Conservation (phyloP, 2,329 filamentous ascomycete species). For the Botrytis porri region DNA sequence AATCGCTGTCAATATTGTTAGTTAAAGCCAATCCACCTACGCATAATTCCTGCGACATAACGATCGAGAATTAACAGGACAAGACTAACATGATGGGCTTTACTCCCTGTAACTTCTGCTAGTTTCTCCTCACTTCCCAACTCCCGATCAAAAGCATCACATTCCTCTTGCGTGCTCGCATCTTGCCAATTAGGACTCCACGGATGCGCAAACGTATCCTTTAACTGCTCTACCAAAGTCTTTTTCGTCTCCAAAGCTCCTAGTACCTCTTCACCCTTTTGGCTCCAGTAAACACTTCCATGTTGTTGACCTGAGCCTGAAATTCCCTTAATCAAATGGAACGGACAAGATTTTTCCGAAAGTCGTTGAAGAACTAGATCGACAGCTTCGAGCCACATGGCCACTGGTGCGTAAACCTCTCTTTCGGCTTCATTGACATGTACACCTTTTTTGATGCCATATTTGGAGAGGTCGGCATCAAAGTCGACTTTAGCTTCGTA, state of each 20-base stretch:
- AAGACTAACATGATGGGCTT: conserved; percentile 82
- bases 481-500: conserved; percentile 93
- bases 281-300: conserved; percentile 91
- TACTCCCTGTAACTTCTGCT: conserved; percentile 80
- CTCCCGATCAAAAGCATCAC: conserved; percentile 76
- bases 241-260: conserved; percentile 56
- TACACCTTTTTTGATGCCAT: conserved; percentile 85
- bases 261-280: conserved; percentile 64
- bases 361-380: conserved; percentile 79
- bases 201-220: conserved; percentile 69
- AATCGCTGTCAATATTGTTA: conserved; percentile 62
- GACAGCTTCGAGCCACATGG: conserved; percentile 90
- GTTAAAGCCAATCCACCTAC: background rate
- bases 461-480: conserved; percentile 75
- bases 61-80: background rate
- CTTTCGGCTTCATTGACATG: conserved; percentile 75
- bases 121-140: conserved; percentile 66
- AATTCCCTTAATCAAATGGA: conserved; percentile 73
- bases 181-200: conserved; percentile 98
- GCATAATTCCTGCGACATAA: background rate
- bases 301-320: conserved; percentile 96
- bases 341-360: conserved; percentile 65
- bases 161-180: conserved; percentile 88
- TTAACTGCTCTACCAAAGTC: conserved; percentile 69
- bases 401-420: conserved; percentile 90